Percentiles rank a stretch among this genome's conserved stretches.
Conservation (phyloP, 2,329 filamentous ascomycete species). For the Iodosphaeria phyllophila region DNA sequence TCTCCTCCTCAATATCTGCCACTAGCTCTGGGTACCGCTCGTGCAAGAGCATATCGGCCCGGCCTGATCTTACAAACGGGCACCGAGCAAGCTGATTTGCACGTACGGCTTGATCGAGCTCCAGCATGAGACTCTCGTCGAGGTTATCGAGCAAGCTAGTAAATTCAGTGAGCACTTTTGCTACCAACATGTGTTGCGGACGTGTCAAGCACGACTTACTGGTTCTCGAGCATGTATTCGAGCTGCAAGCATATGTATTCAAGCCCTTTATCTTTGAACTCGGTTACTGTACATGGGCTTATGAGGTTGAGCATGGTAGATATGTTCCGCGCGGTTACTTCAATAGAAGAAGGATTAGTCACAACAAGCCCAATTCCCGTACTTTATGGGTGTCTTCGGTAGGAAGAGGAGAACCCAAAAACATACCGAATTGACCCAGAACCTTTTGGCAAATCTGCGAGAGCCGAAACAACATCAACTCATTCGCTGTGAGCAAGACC, state of each 20-base stretch:
- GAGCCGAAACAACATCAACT: constrained; percentile 84
- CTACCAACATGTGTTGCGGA: not conserved
- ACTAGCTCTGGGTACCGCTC: constrained; percentile 45
- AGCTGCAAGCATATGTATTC: constrained; percentile 87
- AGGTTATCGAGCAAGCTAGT: constrained; percentile 54
- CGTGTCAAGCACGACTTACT: constrained; percentile 17
- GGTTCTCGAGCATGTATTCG: constrained; percentile 82
- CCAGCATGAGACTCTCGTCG: constrained; percentile 62
- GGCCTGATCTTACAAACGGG: constrained; percentile 60
- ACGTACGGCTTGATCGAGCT: constrained; percentile 64
- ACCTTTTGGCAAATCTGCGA: constrained; percentile 77
- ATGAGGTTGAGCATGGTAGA: constrained; percentile 73
- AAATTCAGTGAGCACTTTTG: constrained; percentile 16
- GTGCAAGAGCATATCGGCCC: constrained; percentile 46
- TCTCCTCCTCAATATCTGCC: constrained; percentile 48
- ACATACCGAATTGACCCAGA: constrained; percentile 49
- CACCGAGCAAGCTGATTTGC: constrained; percentile 65
- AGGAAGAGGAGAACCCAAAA: not conserved
- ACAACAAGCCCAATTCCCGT: too few species aligned
- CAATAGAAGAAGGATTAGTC: not conserved
- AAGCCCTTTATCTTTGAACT: constrained; percentile 74
- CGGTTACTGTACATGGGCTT: constrained; percentile 61
- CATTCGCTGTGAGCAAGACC: constrained; percentile 76
- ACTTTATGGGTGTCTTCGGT: too few species aligned
- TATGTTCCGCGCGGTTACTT: constrained; percentile 68